Conservation (phyloP, 768 basidiomycete genomes). For the Kwoniella pini region DNA sequence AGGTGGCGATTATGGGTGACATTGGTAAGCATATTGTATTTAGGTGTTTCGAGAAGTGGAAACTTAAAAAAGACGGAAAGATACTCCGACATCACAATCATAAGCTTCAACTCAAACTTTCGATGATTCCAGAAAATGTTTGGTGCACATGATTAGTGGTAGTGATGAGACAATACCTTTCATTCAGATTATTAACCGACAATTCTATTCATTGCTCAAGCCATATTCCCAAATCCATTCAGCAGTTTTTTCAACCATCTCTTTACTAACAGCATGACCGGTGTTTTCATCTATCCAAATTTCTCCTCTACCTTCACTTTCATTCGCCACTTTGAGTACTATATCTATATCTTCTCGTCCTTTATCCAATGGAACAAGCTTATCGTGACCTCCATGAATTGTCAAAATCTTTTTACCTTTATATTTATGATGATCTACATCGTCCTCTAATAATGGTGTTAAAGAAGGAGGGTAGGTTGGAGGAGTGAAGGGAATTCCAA, state of each 20-base stretch:
- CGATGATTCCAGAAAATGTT: too few relatives aligned
- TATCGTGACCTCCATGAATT: conserved; percentile 67
- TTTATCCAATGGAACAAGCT: conserved; percentile 67
- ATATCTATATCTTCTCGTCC: conserved; percentile 63
- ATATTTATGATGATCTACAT: conserved; percentile 59
- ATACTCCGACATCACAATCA: too few relatives aligned
- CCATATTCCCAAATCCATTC: conserved; percentile 52
- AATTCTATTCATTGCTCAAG: conserved; percentile 13
- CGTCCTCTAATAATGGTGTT: conserved; percentile 58
- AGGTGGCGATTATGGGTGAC: too few relatives aligned
- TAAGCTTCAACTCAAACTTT: too few relatives aligned
- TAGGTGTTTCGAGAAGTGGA: too few relatives aligned
- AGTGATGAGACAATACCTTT: neutral
- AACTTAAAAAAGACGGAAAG: too few relatives aligned
- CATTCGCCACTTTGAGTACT: conserved; percentile 55
- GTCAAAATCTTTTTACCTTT: conserved; percentile 72
- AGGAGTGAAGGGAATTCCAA: conserved; percentile 58
- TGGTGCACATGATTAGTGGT: too few relatives aligned
- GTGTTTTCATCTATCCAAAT: conserved; percentile 62
- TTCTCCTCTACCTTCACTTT: conserved; percentile 64
- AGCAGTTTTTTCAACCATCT: conserved; percentile 62
- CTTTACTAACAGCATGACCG: conserved; percentile 65
- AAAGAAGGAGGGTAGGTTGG: conserved; percentile 64
- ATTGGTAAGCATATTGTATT: too few relatives aligned
- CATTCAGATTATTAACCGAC: too few relatives aligned